phyloP scores from a whole-genome alignment of 23 red algal genomes.

The Gracilaria domingensis region DNA sequence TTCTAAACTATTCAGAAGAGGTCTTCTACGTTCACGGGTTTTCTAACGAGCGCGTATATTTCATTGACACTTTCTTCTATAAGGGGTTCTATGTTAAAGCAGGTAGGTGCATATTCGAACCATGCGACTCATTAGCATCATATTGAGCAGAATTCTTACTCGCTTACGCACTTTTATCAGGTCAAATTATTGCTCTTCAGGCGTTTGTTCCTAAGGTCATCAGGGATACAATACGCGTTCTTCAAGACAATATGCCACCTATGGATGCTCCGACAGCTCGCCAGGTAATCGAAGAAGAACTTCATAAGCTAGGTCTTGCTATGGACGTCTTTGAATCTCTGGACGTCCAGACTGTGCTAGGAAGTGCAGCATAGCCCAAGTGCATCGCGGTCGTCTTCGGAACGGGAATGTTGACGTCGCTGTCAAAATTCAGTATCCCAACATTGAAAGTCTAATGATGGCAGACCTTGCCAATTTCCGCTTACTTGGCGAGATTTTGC shows the following conservation, averaged over 20 bases:
- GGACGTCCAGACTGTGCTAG: constrained; percentile 40
- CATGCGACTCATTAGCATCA: no score
- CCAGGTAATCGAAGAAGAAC: constrained; percentile 15
- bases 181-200: constrained; percentile 63
- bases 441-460: constrained; percentile 72
- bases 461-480: constrained; percentile 81
- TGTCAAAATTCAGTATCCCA: constrained; percentile 85
- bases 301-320: constrained; percentile 4
- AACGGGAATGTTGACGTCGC: constrained; percentile 53
- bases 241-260: constrained; percentile 70
- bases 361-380: constrained; percentile 66
- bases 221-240: constrained; percentile 25
- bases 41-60: background rate
- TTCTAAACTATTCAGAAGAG: no score
- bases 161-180: background rate
- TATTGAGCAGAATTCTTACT: no score
- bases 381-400: constrained; percentile 43
- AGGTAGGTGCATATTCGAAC: constrained; percentile 10
- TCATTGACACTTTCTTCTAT: background rate
- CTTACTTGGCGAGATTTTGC: constrained; percentile 68
- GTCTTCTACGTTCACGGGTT: background rate
- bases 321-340: constrained; percentile 43
- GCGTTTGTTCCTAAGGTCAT: constrained; percentile 66
- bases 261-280: constrained; percentile 3
- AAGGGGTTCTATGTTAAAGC: constrained; percentile 73